Base-by-base conservation (phyloP, 805 yeast genomes). In the Gaillardinia entomophila region DNA sequence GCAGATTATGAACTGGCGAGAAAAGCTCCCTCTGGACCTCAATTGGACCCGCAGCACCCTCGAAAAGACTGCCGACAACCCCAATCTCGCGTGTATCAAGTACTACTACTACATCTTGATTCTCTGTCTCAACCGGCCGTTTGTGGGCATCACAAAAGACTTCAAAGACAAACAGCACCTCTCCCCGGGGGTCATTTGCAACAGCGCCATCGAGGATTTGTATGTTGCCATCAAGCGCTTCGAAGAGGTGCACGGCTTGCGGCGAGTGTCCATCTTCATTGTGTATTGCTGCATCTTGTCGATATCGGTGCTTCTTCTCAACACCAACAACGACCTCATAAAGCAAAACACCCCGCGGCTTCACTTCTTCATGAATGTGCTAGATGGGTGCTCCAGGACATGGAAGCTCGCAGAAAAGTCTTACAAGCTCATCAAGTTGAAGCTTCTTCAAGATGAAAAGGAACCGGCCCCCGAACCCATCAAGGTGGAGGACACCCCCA, bases 111-210 rank as follows among this genome's bases (percentile, higher is more conserved):
- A 77, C 45, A 68, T 78, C 28, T 68, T 75, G 2, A 51, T 72
- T 12, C 55, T 78, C n/a, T 76, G 82, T 35, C 63, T 77, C 32
- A 77, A 77, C 45, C 60, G 79, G 26, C 82, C 82, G 2, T 77
- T 77, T 43, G 66, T 76, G 26, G 77, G 73, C 3, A 45, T 64
- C 24, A 24, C 33, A 19, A 40, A 41, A 16, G 44, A 38, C 12
- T 39, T 38, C 36, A 38, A 40, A 28, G 32, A 39, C 23, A 31
- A 33, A n/a, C 6, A 19, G 10, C 22, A 19, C 22, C 10, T 6
- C 22, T 45, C 58, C 3, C 71, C 72, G 0, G 46, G 53, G 12
- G 36, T 31, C 12, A 55, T 68, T 6, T 66, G 74, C 34, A 33
- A 51, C 3, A 55, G 54, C 15, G 68, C 64, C 1, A 68, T 72